Conservation (phyloP, 352 stramenopile species). For the Globisporangium orthogonon region DNA sequence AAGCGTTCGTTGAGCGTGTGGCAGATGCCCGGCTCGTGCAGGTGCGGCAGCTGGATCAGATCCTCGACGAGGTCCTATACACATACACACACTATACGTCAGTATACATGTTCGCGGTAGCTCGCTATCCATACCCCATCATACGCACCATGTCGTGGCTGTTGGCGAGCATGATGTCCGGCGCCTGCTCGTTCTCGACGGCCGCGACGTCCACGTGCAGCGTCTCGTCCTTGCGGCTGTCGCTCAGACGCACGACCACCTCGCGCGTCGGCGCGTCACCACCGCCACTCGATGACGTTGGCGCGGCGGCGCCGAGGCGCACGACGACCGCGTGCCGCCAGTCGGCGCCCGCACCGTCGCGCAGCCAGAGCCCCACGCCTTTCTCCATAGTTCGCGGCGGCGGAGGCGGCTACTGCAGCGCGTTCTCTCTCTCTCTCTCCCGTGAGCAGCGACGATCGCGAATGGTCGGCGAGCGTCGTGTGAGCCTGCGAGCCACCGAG, state of each 20-base stretch:
- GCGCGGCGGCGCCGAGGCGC: conserved; percentile 25
- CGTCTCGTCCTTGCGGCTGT: conserved; percentile 41
- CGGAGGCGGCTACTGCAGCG: neutral
- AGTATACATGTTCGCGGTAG: neutral
- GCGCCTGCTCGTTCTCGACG: conserved; percentile 58
- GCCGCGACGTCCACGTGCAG: conserved; percentile 47
- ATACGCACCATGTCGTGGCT: conserved; percentile 69
- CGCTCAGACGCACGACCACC: conserved; percentile 45
- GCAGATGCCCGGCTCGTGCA: conserved; percentile 93
- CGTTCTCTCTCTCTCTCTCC: neutral
- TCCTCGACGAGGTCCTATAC: conserved; percentile 82
- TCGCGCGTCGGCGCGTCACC: conserved; percentile 19
- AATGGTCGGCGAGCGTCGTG: neutral
- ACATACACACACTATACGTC: neutral
- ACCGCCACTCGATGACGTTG: conserved; percentile 9
- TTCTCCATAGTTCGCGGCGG: conserved; percentile 52
- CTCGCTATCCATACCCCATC: neutral
- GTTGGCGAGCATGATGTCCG: conserved; percentile 67
- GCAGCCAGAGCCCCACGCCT: conserved; percentile 72
- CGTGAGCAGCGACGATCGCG: neutral
- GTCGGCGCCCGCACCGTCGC: conserved; percentile 53
- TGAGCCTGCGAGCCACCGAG: neutral
- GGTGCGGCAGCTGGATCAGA: conserved; percentile 89
- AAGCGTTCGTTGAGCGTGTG: conserved; percentile 91
- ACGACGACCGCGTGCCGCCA: conserved; percentile 64